Percentiles rank a stretch among this genome's conserved stretches.
Conservation (phyloP, 345 rosid species). For the Eucalyptus urophylla region DNA sequence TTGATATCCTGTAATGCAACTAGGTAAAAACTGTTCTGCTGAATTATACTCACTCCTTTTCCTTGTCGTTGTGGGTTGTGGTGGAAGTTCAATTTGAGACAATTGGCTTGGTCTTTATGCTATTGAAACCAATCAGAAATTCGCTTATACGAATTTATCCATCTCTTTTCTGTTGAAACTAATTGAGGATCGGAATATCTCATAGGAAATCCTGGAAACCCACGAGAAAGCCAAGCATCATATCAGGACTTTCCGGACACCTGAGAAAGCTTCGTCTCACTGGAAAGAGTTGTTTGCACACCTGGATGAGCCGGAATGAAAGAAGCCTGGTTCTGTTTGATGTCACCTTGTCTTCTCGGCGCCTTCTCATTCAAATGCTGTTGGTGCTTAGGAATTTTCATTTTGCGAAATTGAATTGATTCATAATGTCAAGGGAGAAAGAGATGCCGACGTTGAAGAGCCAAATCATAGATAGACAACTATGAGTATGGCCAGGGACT, state of each 20-base stretch:
- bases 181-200: neutral
- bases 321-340: neutral
- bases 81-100: neutral
- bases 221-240: slow-evolving; percentile 44
- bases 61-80: neutral
- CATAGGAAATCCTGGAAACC: slow-evolving; percentile 51
- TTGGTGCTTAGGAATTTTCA: neutral
- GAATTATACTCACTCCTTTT: neutral
- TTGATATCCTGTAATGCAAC: neutral
- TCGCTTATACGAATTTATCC: neutral
- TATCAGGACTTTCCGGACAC: slow-evolving; percentile 62
- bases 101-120: neutral
- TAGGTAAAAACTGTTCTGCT: neutral
- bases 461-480: neutral
- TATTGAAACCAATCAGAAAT: neutral
- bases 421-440: neutral
- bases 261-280: slow-evolving; percentile 49
- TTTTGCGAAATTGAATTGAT: neutral
- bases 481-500: neutral
- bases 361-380: neutral
- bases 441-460: neutral
- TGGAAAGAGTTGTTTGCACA: slow-evolving; percentile 55
- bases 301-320: slow-evolving; percentile 29
- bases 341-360: neutral
- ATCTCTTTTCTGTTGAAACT: neutral